phyloP scores from a whole-genome alignment of 192 early-diverging fungal species.

The Lobosporangium transversale region DNA sequence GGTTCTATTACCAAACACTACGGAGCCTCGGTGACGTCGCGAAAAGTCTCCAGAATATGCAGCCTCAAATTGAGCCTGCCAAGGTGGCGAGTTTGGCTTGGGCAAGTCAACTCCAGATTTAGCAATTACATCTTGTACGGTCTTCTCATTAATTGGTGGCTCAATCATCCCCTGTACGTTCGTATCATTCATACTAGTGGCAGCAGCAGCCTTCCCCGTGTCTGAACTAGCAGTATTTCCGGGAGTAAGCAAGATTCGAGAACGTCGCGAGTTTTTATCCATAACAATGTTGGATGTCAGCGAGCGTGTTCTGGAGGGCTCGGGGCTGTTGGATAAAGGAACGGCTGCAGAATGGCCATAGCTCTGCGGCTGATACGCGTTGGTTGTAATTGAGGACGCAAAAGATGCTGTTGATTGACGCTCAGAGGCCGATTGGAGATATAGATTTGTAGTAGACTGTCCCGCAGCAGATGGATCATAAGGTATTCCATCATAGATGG shows the following conservation, averaged over 20 bases:
- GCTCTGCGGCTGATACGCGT: conserved; percentile 16
- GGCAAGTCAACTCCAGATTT: conserved; percentile 46
- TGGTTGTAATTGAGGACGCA: conserved; percentile 34
- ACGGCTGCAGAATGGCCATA: conserved; percentile 6
- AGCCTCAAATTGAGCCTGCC: conserved; percentile 35
- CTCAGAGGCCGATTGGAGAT: conserved; percentile 25
- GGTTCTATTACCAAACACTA: conserved; percentile 15
- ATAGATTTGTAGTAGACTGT: conserved; percentile 16
- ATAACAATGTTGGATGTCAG: conserved; percentile 47
- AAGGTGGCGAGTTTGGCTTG: conserved; percentile 26
- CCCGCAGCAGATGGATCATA: conserved; percentile 33
- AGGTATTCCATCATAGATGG: conserved; percentile 24
- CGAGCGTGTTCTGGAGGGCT: conserved; percentile 26
- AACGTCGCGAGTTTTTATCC: conserved; percentile 52
- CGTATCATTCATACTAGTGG: conserved; percentile 57
- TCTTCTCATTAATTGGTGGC: conserved; percentile 31
- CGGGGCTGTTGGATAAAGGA: conserved; percentile 13
- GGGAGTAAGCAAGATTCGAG: conserved; percentile 43
- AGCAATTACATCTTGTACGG: conserved; percentile 39
- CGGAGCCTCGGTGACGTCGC: conserved; percentile 2
- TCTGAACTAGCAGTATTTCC: conserved; percentile 48
- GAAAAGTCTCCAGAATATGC: conserved; percentile 11
- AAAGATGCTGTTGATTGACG: conserved; percentile 49
- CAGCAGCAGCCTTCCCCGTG: conserved; percentile 56
- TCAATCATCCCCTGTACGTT: conserved; percentile 56